Base-by-base conservation (phyloP, 257 asterid species). In the Thymus quinquecostatus region DNA sequence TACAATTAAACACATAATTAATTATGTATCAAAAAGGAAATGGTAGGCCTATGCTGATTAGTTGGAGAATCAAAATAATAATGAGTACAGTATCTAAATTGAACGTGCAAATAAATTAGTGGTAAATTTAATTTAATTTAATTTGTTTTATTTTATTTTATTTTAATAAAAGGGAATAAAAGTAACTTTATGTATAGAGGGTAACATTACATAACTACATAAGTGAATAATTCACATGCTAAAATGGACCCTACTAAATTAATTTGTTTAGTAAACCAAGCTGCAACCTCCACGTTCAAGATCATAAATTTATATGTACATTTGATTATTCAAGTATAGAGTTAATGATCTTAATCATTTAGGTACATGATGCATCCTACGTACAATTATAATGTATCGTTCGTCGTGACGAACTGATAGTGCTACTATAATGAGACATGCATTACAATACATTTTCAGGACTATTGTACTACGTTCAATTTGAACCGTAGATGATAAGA, bases 261-360 rank as follows among this genome's bases (percentile, higher is more conserved):
- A 57, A 57, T 57, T 21, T 57, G 63, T 57, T 32, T 32, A 32
- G 44, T 2, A 58, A 58, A 11, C 9, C 64, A 58, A 43, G 64
- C 41, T 58, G 64, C 64, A 58, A 32, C 64, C 64, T 32, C 40
- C 64, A 58, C 64, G 64, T 58, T 58, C 44, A 6, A 13, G 5
- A 58, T 32, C 64, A 58, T 58, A 58, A 58, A 58, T 58, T 58
- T 58, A 2, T 7, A 21, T 21, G 21, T 21, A 1, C 33, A 8
- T 11, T 57, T 57, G n/a, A 58, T 30, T 12, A 57, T 57, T 30
- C 14, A 30, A n/a, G n/a, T 8, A 21, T 32, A 32, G 63, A 55
- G 21, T 21, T 21, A 0, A 28, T 55, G 60, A 28, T 55, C 60
- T 12, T 11, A 28, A 28, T 55, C 60, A 54, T 54, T 54, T 27